Evolutionary conservation across 2,329 filamentous ascomycete genomes (phyloP).

Genomic region (Colletotrichum tanaceti): DNA sequence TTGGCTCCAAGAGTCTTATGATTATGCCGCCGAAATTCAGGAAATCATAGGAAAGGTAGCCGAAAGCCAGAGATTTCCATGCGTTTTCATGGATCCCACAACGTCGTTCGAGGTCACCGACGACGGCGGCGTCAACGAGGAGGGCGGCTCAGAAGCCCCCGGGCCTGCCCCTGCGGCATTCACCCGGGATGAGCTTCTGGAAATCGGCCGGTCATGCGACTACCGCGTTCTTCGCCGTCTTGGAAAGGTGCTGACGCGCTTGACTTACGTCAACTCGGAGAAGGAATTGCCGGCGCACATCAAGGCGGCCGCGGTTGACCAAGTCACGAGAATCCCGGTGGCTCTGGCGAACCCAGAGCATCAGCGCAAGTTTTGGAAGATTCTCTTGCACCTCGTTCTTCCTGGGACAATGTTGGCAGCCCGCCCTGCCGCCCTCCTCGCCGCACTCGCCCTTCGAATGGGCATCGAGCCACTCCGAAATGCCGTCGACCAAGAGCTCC

Average conservation of each 20-base stretch:
- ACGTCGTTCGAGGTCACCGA: conserved; percentile 48
- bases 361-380: conserved; percentile 57
- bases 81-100: conserved; percentile 63
- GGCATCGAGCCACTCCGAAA: conserved; percentile 56
- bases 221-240: conserved; percentile 59
- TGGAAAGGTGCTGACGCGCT: conserved; percentile 58
- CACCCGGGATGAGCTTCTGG: conserved; percentile 59
- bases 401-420: conserved; percentile 60
- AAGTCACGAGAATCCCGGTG: conserved; percentile 57
- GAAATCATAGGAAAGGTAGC: conserved; percentile 52
- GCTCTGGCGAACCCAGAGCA: conserved; percentile 52
- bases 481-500: conserved; percentile 55
- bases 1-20: conserved; percentile 65
- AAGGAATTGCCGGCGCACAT: conserved; percentile 59
- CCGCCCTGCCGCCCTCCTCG: conserved; percentile 59
- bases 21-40: conserved; percentile 58
- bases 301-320: conserved; percentile 44
- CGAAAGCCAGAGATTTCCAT: conserved; percentile 55
- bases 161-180: conserved; percentile 50
- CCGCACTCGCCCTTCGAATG: conserved; percentile 60
- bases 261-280: conserved; percentile 56
- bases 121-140: conserved; percentile 42
- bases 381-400: conserved; percentile 60
- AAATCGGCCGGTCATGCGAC: conserved; percentile 64
- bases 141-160: conserved; percentile 43